A percentile compares a stretch with the other conserved stretches of the same genome.
Conservation (phyloP, 139 green algal genomes). For the Chlorella vulgaris region DNA sequence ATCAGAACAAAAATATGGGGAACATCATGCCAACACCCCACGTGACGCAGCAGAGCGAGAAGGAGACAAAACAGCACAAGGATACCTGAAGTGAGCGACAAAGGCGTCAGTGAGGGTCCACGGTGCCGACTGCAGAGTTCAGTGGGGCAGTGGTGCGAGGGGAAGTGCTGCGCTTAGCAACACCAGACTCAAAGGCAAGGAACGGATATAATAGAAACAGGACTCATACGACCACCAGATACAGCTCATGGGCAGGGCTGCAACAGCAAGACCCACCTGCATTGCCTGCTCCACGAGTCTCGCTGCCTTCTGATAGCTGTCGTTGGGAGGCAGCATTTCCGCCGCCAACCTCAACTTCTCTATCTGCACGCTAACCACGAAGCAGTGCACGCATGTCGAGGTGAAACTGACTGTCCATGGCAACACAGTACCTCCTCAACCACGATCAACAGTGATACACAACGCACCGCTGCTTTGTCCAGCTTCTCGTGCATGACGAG, state of each 20-base stretch:
- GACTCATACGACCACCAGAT: too few relatives aligned
- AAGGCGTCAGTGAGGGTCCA: slow-evolving; percentile 73
- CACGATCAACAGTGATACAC: not conserved
- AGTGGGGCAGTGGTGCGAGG: not conserved
- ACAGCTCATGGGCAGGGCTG: not conserved
- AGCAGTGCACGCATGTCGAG: too few relatives aligned
- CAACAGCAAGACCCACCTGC: not conserved
- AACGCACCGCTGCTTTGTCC: slow-evolving; percentile 31
- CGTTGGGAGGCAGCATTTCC: slow-evolving; percentile 59
- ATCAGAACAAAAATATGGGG: not conserved
- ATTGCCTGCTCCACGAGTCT: slow-evolving; percentile 30
- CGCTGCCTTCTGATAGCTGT: slow-evolving; percentile 34
- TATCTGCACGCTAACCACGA: slow-evolving; percentile 7
- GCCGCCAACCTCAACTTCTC: slow-evolving; percentile 56
- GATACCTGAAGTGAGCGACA: slow-evolving; percentile 52
- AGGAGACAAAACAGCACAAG: not conserved
- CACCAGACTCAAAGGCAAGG: not conserved
- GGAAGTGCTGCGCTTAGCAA: too few relatives aligned
- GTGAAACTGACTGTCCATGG: too few relatives aligned
- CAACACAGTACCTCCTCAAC: not conserved
- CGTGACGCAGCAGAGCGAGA: too few relatives aligned
- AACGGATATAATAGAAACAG: not conserved
- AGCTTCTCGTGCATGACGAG: slow-evolving; percentile 34
- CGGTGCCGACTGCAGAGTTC: slow-evolving; percentile 42
- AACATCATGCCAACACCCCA: not conserved